Evolutionary conservation across 352 stramenopile genomes (phyloP).

Genomic region (Pythium graminicola): DNA sequence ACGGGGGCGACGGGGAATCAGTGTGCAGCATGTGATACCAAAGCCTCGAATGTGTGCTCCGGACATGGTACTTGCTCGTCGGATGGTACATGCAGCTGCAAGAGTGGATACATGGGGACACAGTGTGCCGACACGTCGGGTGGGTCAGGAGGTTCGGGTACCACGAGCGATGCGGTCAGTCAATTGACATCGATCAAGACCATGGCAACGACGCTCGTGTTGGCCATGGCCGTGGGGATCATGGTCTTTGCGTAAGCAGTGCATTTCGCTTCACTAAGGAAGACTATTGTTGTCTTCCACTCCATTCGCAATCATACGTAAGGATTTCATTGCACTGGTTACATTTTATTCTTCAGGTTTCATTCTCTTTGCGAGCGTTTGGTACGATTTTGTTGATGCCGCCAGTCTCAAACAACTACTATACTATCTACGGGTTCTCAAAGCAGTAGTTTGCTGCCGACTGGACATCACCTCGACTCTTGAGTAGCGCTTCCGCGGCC

Average conservation of each 20-base stretch:
- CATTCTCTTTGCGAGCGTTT: background rate
- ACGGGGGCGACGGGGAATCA: slow-evolving; percentile 52
- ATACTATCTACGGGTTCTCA: slow-evolving; percentile 26
- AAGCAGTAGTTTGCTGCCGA: slow-evolving; percentile 65
- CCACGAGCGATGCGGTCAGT: background rate
- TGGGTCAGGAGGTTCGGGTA: background rate
- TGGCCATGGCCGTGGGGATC: slow-evolving; percentile 8
- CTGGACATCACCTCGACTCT: slow-evolving; percentile 52
- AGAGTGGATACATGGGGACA: slow-evolving; percentile 49
- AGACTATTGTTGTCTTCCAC: background rate
- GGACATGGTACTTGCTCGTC: slow-evolving; percentile 43
- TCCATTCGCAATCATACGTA: too few relatives aligned
- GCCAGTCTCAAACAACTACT: too few relatives aligned
- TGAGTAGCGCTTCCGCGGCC: slow-evolving; percentile 40
- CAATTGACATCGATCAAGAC: slow-evolving; percentile 11
- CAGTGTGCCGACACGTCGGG: slow-evolving; percentile 34
- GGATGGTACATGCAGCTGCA: slow-evolving; percentile 47
- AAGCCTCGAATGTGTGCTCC: slow-evolving; percentile 31
- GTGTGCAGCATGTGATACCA: slow-evolving; percentile 53
- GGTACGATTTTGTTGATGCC: background rate
- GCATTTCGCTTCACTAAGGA: background rate
- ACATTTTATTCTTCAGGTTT: background rate
- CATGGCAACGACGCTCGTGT: slow-evolving; percentile 5
- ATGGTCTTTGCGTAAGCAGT: slow-evolving; percentile 34
- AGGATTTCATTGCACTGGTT: too few relatives aligned